Percentiles rank a stretch among this genome's conserved stretches.
These are phyloP conservation scores for Lepidopterella palustris DNA, from an alignment of 495 filamentous ascomycete species.

Conservation along the genomic window DNA sequence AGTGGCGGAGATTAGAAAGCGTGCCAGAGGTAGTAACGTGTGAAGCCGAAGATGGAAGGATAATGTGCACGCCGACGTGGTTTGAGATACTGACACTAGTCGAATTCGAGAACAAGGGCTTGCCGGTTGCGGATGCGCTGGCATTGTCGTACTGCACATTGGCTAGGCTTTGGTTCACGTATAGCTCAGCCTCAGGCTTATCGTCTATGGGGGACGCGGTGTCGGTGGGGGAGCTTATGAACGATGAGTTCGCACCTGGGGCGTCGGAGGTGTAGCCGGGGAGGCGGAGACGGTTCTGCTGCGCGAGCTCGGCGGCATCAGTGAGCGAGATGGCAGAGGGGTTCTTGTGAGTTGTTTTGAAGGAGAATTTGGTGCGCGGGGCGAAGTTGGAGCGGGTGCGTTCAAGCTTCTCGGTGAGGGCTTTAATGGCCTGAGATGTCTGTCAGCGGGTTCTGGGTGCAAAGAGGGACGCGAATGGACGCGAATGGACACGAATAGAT, in stretches of 20 bases:
- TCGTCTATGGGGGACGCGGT: conserved; percentile 43
- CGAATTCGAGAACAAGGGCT: conserved; percentile 54
- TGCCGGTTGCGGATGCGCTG: conserved; percentile 36
- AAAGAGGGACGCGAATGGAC: neutral
- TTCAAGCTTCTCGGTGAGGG: conserved; percentile 57
- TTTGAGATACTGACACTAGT: conserved; percentile 58
- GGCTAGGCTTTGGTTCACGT: conserved; percentile 1
- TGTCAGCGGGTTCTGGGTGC: neutral
- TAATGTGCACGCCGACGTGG: conserved; percentile 59
- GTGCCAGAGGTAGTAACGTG: conserved; percentile 63
- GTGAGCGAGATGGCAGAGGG: conserved; percentile 50
- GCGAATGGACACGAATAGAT: neutral
- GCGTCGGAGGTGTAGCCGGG: conserved; percentile 44
- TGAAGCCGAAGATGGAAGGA: conserved; percentile 62
- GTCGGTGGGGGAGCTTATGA: conserved; percentile 45
- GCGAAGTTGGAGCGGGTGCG: conserved; percentile 51
- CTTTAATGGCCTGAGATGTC: conserved; percentile 55
- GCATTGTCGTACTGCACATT: neutral
- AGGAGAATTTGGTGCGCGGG: conserved; percentile 65
- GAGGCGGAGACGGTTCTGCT: conserved; percentile 40
- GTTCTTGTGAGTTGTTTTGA: conserved; percentile 56
- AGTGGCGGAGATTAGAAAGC: conserved; percentile 61
- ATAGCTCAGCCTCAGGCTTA: neutral
- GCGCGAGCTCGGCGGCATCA: conserved; percentile 49
- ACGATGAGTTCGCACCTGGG: conserved; percentile 39